These are phyloP conservation scores for Alliaria petiolata DNA, from an alignment of 345 rosid genomes.

Conservation along the genomic window DNA sequence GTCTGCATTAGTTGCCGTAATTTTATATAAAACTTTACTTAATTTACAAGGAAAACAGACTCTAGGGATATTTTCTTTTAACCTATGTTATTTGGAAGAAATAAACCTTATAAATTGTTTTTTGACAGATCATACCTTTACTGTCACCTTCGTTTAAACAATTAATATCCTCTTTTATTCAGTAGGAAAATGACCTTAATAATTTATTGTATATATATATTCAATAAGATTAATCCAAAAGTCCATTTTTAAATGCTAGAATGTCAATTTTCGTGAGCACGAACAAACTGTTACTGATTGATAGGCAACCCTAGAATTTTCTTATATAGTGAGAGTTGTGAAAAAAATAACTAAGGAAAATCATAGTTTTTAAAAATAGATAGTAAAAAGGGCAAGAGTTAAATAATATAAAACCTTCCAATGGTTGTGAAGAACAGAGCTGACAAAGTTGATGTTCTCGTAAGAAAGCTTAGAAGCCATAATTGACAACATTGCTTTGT, in stretches of 20 bases:
- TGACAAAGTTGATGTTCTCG: slow-evolving; percentile 41
- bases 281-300: background rate
- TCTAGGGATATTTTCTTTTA: background rate
- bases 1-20: background rate
- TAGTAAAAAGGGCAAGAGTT: background rate
- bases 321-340: background rate
- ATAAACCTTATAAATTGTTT: background rate
- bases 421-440: slow-evolving; percentile 23
- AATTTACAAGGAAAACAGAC: background rate
- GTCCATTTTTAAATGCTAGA: background rate
- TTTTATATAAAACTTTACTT: background rate
- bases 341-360: background rate
- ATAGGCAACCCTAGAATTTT: background rate
- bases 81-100: background rate
- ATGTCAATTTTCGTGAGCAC: background rate
- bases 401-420: slow-evolving; percentile 41
- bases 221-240: background rate
- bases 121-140: background rate
- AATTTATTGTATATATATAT: background rate
- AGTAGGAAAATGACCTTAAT: background rate
- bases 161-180: background rate
- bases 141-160: background rate
- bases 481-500: slow-evolving; percentile 41
- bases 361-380: background rate
- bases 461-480: slow-evolving; percentile 62